phyloP scores from a whole-genome alignment of 108 stramenopile species.

The Pseudonitzschia delicatissima region DNA sequence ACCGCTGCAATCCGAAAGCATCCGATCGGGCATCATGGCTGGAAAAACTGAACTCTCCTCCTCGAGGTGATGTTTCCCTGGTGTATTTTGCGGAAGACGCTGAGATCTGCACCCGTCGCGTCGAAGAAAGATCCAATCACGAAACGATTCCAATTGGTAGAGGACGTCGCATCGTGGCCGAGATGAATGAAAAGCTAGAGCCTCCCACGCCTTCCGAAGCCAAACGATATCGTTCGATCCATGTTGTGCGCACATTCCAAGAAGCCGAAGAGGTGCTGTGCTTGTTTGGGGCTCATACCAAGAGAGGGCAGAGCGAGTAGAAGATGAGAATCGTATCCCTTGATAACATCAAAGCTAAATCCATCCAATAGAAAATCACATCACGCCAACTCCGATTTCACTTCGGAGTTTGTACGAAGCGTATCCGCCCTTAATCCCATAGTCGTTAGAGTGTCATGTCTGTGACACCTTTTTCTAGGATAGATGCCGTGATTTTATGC shows the following conservation, averaged over 20 bases:
- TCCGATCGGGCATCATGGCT: neutral
- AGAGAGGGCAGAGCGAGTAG: neutral
- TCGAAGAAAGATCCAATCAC: neutral
- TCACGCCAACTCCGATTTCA: no score
- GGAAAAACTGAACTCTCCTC: neutral
- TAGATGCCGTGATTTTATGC: no score
- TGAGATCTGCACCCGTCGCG: neutral
- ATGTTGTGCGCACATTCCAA: neutral
- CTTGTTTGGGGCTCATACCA: neutral
- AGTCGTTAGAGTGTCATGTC: no score
- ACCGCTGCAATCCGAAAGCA: conserved; percentile 10
- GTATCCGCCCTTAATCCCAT: no score
- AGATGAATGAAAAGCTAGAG: neutral
- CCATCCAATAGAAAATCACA: no score
- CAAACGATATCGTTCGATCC: neutral
- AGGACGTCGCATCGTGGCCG: neutral
- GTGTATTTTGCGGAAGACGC: neutral
- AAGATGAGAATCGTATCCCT: neutral
- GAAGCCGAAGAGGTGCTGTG: conserved; percentile 4
- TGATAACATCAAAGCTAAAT: no score
- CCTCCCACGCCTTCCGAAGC: neutral
- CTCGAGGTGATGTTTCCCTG: neutral
- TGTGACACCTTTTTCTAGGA: no score
- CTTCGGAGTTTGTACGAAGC: no score
- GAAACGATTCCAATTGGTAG: conserved; percentile 8